Evolutionary conservation across 208 protist species (phyloP), one percentile per base, ranked within the genome.

Genomic region (Acanthamoeba lenticulata): DNA sequence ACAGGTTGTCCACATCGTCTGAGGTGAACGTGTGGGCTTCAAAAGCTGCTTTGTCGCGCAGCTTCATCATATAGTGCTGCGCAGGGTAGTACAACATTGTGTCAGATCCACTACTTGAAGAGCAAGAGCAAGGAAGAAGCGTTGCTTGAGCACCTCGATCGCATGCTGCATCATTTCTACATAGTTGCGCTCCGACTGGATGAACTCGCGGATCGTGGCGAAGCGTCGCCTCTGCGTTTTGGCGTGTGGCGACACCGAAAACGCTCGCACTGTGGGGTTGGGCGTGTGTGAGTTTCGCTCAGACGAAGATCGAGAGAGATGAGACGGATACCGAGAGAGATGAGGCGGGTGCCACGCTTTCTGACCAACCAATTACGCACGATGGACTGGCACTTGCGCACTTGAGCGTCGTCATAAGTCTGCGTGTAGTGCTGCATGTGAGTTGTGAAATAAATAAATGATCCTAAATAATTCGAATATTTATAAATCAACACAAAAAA

Each of bases 181-280:
- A 24, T 85, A 85, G 74, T 85, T 85, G 13, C 74, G 74, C n/a
- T 85, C 74, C n/a, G 74, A 57, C 55, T 85, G 40, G 6, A 52
- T 52, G 74, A 85, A 24, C 32, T 85, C 74, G 44, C 40, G 74
- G 32, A 85, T 85, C 21, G 74, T 85, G 38, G 74, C 74, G 42
- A 85, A 85, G 24, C 74, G 19, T 9, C 74, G 38, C 29, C 74
- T 47, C 44, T 85, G 74, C 29, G 45, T 57, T 40, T 85, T 85
- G 0, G 74, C 74, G 21, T 47, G 45, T 5, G 40, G 74, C 0
- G 74, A 85, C 11, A 55, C 74, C 27, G 42, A 57, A 21, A 38
- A 85, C 21, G 74, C 74, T 13, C 44, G 44, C 74, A 85, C 74
- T 85, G 17, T 3, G 0, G 7, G 0, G 42, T 1, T 42, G 29